These are phyloP conservation scores for Geotrichum aggregatum DNA, from an alignment of 1,139 yeast genomes.

Conservation along the genomic window DNA sequence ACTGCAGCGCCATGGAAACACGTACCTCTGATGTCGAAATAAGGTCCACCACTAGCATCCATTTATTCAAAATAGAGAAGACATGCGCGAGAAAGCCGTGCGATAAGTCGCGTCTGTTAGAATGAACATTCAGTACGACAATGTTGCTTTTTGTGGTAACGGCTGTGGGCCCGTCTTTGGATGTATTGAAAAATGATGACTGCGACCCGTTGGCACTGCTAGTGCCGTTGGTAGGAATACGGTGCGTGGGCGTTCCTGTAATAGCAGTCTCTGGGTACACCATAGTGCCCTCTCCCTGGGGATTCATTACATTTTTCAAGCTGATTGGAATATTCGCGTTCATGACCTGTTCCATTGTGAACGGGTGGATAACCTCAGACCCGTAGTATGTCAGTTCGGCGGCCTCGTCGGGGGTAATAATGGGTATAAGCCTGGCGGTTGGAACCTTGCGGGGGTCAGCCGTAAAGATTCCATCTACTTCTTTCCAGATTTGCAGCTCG, in stretches of 20 bases:
- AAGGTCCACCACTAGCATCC: conserved; percentile 84
- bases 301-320: conserved; percentile 92
- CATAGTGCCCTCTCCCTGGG: conserved; percentile 83
- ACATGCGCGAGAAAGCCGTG: conserved; percentile 94
- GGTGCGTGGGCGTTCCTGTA: conserved; percentile 26
- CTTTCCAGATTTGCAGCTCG: conserved; percentile 96
- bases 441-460: conserved; percentile 97
- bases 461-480: conserved; percentile 96
- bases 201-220: not conserved
- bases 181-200: too few relatives aligned
- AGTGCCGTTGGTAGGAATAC: not conserved
- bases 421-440: conserved; percentile 73
- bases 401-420: conserved; percentile 97
- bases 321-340: conserved; percentile 93
- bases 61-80: conserved; percentile 79
- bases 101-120: conserved; percentile 85
- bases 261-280: conserved; percentile 80
- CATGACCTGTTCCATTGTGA: conserved; percentile 98
- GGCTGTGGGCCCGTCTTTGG: conserved; percentile 73
- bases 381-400: conserved; percentile 97
- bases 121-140: conserved; percentile 86
- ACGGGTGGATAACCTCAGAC: conserved; percentile 95
- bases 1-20: conserved; percentile 86
- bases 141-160: conserved; percentile 92
- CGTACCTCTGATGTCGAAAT: conserved; percentile 97